Percentiles rank a stretch among this genome's conserved stretches.
phyloP scores from a whole-genome alignment of 768 basidiomycete species.

The Mrakia gelida region DNA sequence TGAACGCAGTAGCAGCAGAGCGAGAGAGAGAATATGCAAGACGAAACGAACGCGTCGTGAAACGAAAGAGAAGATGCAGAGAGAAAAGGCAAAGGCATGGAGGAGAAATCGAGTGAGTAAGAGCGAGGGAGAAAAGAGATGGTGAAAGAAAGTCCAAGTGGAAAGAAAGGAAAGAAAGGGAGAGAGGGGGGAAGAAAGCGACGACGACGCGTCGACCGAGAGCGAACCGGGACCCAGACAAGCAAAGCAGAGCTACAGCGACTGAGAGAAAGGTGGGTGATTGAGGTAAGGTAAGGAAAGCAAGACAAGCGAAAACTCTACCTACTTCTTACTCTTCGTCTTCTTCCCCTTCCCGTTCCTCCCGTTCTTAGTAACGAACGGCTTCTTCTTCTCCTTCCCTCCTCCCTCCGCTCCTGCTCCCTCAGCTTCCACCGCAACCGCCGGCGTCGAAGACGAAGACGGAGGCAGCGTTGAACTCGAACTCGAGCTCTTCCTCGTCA shows the following conservation, averaged over 20 bases:
- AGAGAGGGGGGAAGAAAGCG: background rate
- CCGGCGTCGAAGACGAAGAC: background rate
- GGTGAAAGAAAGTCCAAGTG: background rate
- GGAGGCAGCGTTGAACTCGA: background rate
- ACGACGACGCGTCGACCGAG: background rate
- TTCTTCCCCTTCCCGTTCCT: slow-evolving; percentile 30
- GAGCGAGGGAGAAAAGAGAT: background rate
- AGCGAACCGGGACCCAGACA: too few relatives aligned
- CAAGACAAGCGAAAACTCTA: background rate
- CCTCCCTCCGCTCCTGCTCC: background rate
- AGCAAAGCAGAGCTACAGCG: background rate
- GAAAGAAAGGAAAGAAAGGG: background rate
- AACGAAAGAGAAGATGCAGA: background rate
- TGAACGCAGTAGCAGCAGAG: too few relatives aligned
- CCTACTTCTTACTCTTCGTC: slow-evolving; percentile 18
- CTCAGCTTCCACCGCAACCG: background rate
- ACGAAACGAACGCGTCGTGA: background rate
- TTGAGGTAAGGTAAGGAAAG: background rate
- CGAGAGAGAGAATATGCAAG: too few relatives aligned
- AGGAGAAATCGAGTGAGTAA: background rate
- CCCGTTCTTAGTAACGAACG: slow-evolving; percentile 4
- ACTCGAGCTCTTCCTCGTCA: slow-evolving; percentile 6
- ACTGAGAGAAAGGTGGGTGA: too few relatives aligned
- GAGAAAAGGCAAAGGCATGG: background rate
- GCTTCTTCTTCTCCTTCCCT: slow-evolving; percentile 4